Percentiles rank a stretch among this genome's conserved stretches.
Evolutionary conservation across 2,329 filamentous ascomycete genomes (phyloP).

Genomic region (Talaromyces verruculosus): DNA sequence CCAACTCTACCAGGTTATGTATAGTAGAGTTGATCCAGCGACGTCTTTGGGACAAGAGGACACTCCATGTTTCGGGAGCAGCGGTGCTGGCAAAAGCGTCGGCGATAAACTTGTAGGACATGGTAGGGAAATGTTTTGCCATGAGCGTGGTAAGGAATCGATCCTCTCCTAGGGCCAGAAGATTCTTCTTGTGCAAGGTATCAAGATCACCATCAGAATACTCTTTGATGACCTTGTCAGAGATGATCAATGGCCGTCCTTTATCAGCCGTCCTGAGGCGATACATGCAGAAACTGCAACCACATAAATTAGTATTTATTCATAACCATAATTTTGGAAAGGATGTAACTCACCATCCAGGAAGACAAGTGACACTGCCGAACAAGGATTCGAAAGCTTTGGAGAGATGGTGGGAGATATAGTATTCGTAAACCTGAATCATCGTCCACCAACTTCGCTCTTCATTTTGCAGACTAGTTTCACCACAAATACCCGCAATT

Average conservation of each 20-base stretch:
- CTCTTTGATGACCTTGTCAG: slow-evolving; percentile 80
- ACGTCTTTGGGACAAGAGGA: slow-evolving; percentile 94
- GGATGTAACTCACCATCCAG: slow-evolving; percentile 77
- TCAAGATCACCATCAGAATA: slow-evolving; percentile 89
- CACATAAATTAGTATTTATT: slow-evolving; percentile 36
- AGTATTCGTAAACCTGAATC: slow-evolving; percentile 99
- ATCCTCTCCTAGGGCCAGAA: slow-evolving; percentile 92
- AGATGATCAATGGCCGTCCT: slow-evolving; percentile 90
- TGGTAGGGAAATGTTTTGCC: slow-evolving; percentile 94
- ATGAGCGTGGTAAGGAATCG: slow-evolving; percentile 95
- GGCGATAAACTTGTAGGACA: slow-evolving; percentile 94
- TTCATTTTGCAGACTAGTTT: slow-evolving; percentile 94
- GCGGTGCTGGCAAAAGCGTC: slow-evolving; percentile 93
- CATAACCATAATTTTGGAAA: not conserved
- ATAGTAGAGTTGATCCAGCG: slow-evolving; percentile 99
- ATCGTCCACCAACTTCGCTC: slow-evolving; percentile 97
- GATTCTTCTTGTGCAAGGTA: slow-evolving; percentile 91
- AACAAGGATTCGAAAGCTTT: slow-evolving; percentile 99
- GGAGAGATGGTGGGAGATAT: slow-evolving; percentile 93
- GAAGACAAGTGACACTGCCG: slow-evolving; percentile 96
- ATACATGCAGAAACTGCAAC: slow-evolving; percentile 95
- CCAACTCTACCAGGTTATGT: slow-evolving; percentile 89
- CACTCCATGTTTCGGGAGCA: slow-evolving; percentile 89
- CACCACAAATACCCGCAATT: slow-evolving; percentile 95
- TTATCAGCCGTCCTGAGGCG: slow-evolving; percentile 90